phyloP scores from a whole-genome alignment of 2,329 filamentous ascomycete species.

The Cryoendolithus antarcticus region DNA sequence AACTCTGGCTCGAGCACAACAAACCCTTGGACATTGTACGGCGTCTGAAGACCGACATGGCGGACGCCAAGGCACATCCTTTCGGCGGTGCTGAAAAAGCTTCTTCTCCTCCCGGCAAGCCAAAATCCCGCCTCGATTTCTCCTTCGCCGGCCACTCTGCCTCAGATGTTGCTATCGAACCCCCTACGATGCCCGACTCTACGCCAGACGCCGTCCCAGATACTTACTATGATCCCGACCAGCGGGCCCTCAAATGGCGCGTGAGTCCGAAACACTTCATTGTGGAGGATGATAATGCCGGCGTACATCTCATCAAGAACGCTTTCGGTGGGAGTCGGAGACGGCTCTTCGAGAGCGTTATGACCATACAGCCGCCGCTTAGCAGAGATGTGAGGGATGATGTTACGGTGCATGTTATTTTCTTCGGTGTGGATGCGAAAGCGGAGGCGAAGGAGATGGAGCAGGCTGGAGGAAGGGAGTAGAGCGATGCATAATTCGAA shows the following conservation, averaged over 20 bases:
- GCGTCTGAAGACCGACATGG: constrained; percentile 1
- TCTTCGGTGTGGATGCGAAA: constrained; percentile 32
- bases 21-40: constrained; percentile 13
- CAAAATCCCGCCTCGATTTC: background rate
- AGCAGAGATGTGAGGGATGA: constrained; percentile 36
- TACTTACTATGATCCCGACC: constrained; percentile 23
- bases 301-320: constrained; percentile 40
- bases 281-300: constrained; percentile 40
- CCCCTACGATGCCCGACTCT: constrained; percentile 1
- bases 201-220: constrained; percentile 20
- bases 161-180: background rate
- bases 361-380: constrained; percentile 23
- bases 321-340: constrained; percentile 38
- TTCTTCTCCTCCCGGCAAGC: no score
- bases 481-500: background rate
- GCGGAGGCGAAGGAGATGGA: constrained; percentile 3
- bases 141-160: no score
- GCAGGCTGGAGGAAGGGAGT: background rate
- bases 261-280: constrained; percentile 33
- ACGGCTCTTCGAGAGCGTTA: constrained; percentile 27
- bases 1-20: constrained; percentile 42
- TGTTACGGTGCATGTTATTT: constrained; percentile 40
- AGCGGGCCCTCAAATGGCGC: constrained; percentile 29
- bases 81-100: no score
- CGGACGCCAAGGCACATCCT: no score